Evolutionary conservation across 371 early-diverging fungal species (phyloP).

Genomic region (Mucor plumbeus): DNA sequence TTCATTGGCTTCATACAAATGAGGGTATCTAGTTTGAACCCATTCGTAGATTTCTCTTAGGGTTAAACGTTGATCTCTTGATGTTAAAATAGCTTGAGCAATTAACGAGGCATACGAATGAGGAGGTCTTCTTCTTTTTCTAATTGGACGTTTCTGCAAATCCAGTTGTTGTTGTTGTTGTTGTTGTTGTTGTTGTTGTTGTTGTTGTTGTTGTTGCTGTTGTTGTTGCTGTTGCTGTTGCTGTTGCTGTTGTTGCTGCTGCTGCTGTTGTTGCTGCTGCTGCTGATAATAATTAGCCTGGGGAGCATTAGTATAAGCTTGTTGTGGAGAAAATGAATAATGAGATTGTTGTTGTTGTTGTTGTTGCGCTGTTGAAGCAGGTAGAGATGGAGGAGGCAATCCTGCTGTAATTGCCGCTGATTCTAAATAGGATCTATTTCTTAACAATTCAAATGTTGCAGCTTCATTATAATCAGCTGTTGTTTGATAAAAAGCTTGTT

Average conservation of each 20-base stretch:
- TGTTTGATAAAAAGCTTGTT: slow-evolving; percentile 16
- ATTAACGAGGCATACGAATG: slow-evolving; percentile 77
- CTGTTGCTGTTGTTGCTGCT: slow-evolving; percentile 17
- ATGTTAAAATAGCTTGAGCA: slow-evolving; percentile 70
- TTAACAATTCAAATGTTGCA: slow-evolving; percentile 20
- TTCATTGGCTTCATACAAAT: slow-evolving; percentile 67
- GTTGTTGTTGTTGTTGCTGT: neutral
- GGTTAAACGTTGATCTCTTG: slow-evolving; percentile 60
- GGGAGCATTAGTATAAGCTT: slow-evolving; percentile 10
- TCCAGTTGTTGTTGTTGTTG: slow-evolving; percentile 26
- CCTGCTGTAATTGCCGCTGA: slow-evolving; percentile 8
- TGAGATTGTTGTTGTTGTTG: slow-evolving; percentile 20
- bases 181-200: slow-evolving; percentile 19
- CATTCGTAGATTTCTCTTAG: slow-evolving; percentile 76
- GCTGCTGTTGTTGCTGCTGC: neutral
- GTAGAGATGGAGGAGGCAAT: slow-evolving; percentile 21
- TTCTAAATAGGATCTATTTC: slow-evolving; percentile 25
- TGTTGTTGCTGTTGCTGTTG: slow-evolving; percentile 22
- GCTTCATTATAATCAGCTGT: slow-evolving; percentile 21
- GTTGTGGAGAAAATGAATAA: slow-evolving; percentile 24
- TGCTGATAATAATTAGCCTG: slow-evolving; percentile 6
- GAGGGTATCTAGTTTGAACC: slow-evolving; percentile 69
- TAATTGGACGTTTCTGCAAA: slow-evolving; percentile 29
- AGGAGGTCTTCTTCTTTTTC: slow-evolving; percentile 66
- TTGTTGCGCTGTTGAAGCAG: slow-evolving; percentile 6